Evolutionary conservation across 352 stramenopile species (phyloP).

Genomic region (Elongisporangium anandrum): DNA sequence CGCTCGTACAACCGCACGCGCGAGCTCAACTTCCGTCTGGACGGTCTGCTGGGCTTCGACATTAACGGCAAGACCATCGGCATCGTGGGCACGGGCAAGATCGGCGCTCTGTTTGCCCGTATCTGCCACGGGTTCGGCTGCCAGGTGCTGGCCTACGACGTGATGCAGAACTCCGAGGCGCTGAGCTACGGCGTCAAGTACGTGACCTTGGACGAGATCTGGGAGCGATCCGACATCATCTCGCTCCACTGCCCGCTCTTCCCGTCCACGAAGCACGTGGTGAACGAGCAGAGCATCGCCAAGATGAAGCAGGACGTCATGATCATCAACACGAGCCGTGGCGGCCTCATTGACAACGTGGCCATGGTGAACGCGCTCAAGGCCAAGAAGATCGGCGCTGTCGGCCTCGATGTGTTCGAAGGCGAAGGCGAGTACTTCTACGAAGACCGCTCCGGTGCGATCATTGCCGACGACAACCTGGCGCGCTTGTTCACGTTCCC

Average conservation of each 20-base stretch:
- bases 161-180: conserved; percentile 39
- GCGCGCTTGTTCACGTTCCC: conserved; percentile 79
- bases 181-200: conserved; percentile 42
- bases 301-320: conserved; percentile 88
- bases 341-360: conserved; percentile 81
- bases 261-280: conserved; percentile 77
- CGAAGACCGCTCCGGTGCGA: conserved; percentile 57
- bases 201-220: conserved; percentile 53
- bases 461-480: conserved; percentile 68
- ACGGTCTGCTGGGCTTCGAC: conserved; percentile 32
- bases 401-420: conserved; percentile 89
- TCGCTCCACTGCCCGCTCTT: conserved; percentile 86
- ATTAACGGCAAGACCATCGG: conserved; percentile 48
- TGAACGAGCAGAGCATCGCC: conserved; percentile 74
- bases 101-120: conserved; percentile 23
- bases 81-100: conserved; percentile 34
- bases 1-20: conserved; percentile 70
- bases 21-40: conserved; percentile 72
- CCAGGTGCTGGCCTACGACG: conserved; percentile 11
- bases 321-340: conserved; percentile 90
- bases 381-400: conserved; percentile 63
- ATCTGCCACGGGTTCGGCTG: conserved; percentile 24
- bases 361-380: conserved; percentile 79
- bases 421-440: conserved; percentile 77
- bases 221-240: conserved; percentile 78